Conservation (phyloP, 768 basidiomycete species). For the Tulasnella sp. region DNA sequence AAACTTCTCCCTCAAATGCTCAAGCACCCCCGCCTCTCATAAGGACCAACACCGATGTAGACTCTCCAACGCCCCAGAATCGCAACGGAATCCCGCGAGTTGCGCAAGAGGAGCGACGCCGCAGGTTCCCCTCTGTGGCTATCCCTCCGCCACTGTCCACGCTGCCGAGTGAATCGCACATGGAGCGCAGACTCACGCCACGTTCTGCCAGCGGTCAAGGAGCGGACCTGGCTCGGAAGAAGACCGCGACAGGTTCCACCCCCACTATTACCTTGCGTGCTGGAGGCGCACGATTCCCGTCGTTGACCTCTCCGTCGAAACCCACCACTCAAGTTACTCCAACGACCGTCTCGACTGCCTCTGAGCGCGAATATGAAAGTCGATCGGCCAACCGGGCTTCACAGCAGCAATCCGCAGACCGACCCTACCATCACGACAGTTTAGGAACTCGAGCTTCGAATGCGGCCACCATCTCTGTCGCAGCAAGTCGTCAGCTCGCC, state of each 20-base stretch:
- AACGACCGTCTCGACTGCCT: constrained; percentile 4
- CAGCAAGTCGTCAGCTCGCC: neutral
- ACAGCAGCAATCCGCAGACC: neutral
- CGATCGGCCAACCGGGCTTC: neutral
- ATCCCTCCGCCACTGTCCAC: constrained; percentile 10
- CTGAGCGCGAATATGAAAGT: neutral
- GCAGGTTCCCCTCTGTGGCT: constrained; percentile 7
- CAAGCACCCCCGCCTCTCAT: neutral
- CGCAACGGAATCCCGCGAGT: neutral
- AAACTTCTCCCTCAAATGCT: neutral
- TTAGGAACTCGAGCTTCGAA: neutral
- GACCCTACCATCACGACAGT: neutral
- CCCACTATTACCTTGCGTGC: neutral
- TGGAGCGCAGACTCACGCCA: neutral
- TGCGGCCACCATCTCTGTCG: neutral
- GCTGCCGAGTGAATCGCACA: neutral
- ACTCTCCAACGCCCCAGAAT: neutral
- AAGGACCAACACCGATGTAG: neutral
- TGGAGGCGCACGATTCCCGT: constrained; percentile 1
- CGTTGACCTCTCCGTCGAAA: constrained; percentile 3
- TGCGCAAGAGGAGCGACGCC: neutral
- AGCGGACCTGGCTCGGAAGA: neutral
- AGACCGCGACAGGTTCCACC: constrained; percentile 4
- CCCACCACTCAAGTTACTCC: constrained; percentile 7
- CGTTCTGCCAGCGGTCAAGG: neutral